Conservation (phyloP, 352 stramenopile genomes). For the Globisporangium cystogenes region DNA sequence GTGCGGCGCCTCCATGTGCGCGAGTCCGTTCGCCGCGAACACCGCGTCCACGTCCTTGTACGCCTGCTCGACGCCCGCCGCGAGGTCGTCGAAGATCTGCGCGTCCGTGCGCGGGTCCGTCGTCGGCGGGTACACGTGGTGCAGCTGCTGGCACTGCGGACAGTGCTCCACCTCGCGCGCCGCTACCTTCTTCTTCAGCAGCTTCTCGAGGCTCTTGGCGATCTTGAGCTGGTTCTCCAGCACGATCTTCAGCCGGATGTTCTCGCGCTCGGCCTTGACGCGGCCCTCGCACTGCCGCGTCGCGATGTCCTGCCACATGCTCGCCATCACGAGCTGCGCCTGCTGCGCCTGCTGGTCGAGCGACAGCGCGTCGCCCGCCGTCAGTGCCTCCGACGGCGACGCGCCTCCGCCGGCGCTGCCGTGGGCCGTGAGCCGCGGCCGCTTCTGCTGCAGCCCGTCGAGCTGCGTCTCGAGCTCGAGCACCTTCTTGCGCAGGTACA, state of each 20-base stretch:
- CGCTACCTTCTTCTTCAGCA: no score
- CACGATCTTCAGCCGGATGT: no score
- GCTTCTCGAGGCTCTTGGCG: no score
- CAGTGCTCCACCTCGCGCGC: not conserved
- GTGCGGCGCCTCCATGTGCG: constrained; percentile 4
- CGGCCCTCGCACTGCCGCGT: not conserved
- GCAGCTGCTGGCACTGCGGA: constrained; percentile 14
- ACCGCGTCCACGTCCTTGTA: constrained; percentile 30
- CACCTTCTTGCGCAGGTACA: constrained; percentile 31
- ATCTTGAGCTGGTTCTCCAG: no score
- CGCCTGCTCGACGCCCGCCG: constrained; percentile 24
- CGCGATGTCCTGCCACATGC: not conserved
- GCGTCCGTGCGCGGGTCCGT: constrained; percentile 18
- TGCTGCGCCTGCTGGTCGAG: no score
- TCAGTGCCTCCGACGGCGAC: no score
- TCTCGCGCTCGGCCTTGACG: not conserved
- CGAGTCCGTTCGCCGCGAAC: constrained; percentile 16
- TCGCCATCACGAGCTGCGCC: not conserved
- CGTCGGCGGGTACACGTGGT: constrained; percentile 19
- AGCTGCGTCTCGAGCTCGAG: constrained; percentile 26
- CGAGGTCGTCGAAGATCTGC: constrained; percentile 28
- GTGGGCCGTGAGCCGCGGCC: not conserved
- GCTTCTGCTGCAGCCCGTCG: not conserved
- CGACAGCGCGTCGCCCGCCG: no score
- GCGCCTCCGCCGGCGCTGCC: no score